phyloP scores from a whole-genome alignment of 2,329 filamentous ascomycete genomes.

The Pseudogymnoascus sp. region DNA sequence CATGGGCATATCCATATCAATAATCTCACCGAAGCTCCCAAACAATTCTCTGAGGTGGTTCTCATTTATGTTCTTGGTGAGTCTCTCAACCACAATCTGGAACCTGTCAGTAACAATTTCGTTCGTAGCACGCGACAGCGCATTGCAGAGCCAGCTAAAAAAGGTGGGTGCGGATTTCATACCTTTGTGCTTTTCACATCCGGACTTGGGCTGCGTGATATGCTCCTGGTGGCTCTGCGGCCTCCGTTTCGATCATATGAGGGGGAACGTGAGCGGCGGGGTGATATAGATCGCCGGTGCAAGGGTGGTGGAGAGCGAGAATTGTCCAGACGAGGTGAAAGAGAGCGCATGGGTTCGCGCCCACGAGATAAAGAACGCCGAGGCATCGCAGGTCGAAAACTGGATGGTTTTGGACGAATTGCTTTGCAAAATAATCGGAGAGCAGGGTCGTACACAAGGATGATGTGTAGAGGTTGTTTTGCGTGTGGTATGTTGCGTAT shows the following conservation, averaged over 20 bases:
- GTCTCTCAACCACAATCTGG: slow-evolving; percentile 89
- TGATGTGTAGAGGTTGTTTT: not conserved
- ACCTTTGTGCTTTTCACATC: slow-evolving; percentile 49
- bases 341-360: slow-evolving; percentile 12
- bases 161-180: not conserved
- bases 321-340: slow-evolving; percentile 10
- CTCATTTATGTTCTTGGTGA: slow-evolving; percentile 92
- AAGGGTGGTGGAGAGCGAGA: slow-evolving; percentile 6
- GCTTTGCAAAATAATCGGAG: not conserved
- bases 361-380: slow-evolving; percentile 15
- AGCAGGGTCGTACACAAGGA: not conserved
- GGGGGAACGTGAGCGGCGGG: slow-evolving; percentile 29
- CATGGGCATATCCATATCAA: slow-evolving; percentile 83
- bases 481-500: not conserved
- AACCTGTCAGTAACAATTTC: slow-evolving; percentile 17
- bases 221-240: slow-evolving; percentile 27
- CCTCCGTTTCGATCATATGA: slow-evolving; percentile 25
- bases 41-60: slow-evolving; percentile 89
- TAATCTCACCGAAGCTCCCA: slow-evolving; percentile 76
- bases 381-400: slow-evolving; percentile 6
- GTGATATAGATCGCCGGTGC: slow-evolving; percentile 32
- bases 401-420: not conserved
- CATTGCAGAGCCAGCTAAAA: slow-evolving; percentile 11
- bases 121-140: slow-evolving; percentile 14
- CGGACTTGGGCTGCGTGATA: slow-evolving; percentile 31